Percentiles rank a stretch among this genome's conserved stretches.
These are phyloP conservation scores for Apiospora saccharicola DNA, from an alignment of 2,329 filamentous ascomycete genomes.

Conservation along the genomic window DNA sequence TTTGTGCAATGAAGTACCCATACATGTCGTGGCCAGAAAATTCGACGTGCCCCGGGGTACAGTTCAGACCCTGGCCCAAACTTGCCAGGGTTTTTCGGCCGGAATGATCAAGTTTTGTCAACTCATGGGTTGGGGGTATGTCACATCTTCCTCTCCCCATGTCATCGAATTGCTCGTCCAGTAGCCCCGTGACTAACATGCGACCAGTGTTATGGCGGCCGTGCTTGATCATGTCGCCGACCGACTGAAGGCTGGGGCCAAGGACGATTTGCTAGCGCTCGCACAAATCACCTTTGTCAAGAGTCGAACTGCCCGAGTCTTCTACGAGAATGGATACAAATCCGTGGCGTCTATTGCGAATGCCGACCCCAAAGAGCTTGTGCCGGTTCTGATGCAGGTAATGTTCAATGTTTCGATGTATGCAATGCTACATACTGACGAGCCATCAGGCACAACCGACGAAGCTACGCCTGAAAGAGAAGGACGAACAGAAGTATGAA, in stretches of 20 bases:
- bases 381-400: slow-evolving; percentile 77
- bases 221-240: slow-evolving; percentile 80
- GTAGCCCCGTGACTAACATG: slow-evolving; percentile 25
- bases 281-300: slow-evolving; percentile 79
- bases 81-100: slow-evolving; percentile 79
- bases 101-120: slow-evolving; percentile 84
- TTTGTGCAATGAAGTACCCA: slow-evolving; percentile 77
- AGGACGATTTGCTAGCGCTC: slow-evolving; percentile 73
- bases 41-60: slow-evolving; percentile 74
- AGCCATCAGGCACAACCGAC: slow-evolving; percentile 67
- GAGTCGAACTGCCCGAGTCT: slow-evolving; percentile 75
- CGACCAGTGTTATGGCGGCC: slow-evolving; percentile 68
- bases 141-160: slow-evolving; percentile 28
- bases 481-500: slow-evolving; percentile 66
- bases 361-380: slow-evolving; percentile 70
- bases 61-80: slow-evolving; percentile 76
- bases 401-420: slow-evolving; percentile 32
- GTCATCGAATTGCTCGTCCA: not conserved
- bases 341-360: slow-evolving; percentile 73
- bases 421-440: not conserved
- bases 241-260: slow-evolving; percentile 74
- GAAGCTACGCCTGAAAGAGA: slow-evolving; percentile 63
- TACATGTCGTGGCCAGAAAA: slow-evolving; percentile 73
- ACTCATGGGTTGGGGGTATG: slow-evolving; percentile 75
- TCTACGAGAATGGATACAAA: slow-evolving; percentile 80